Base-by-base conservation (phyloP, 345 rosid genomes). In the Carallia pectinifolia region DNA sequence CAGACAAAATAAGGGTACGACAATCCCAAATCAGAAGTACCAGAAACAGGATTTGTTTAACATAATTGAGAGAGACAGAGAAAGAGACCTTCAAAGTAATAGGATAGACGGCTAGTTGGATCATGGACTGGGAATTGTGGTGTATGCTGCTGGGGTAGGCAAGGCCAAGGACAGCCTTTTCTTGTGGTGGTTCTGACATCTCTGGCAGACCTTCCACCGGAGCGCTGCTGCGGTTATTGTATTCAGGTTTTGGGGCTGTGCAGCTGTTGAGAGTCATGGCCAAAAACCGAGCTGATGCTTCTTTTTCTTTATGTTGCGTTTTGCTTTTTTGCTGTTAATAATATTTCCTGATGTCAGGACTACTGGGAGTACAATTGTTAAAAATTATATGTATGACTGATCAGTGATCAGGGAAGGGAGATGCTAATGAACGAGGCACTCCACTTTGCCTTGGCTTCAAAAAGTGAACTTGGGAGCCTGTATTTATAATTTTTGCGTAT, bases 41-140 rank as follows among this genome's bases (percentile, higher is more conserved):
- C 2, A 33, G 34, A 44, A 44, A 4, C 16, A 44, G 50, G 50
- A 3, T 44, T 10, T 44, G 48, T 44, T 44, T 44, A 15, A 44
- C 17, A 44, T 44, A 44, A 44, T 3, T 44, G 16, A 40, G 50
- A 44, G 50, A 4, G 39, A 30, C 60, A 30, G 65, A 64, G 74
- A 71, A 66, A 65, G 58, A 62, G 39, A 94, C 98, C 98, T 94
- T 94, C 79, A 94, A 77, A 72, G 93, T 87, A 17, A 89, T 86
- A 56, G 93, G 96, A 73, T 53, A 86, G 74, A 75, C 70, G 75
- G 77, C 19, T 61, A 74, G 74, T 50, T 83, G 89, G 75, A 83
- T 73, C 64, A 74, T 70, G 68, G 85, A 78, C 62, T 81, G 90
- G 65, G 87, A 69, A 62, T 79, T 77, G 59, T 53, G 74, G 53